Evolutionary conservation across 208 protist species (phyloP).

Genomic region (Leishmania aethiopica): DNA sequence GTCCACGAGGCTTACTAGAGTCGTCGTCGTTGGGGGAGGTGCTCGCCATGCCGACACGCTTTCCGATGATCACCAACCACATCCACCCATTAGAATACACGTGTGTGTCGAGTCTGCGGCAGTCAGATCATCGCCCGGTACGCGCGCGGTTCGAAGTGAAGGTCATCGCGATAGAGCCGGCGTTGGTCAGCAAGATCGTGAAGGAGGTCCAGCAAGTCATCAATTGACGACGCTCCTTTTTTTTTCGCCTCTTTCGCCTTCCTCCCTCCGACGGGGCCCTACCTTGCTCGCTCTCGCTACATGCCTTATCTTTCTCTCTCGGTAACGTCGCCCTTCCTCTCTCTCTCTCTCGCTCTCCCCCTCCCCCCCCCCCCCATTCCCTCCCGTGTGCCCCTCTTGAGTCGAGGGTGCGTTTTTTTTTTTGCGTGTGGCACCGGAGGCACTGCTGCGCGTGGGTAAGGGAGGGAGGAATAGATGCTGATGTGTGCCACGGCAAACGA

Average conservation of each 20-base stretch:
- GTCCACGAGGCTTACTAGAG: neutral
- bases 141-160: conserved; percentile 69
- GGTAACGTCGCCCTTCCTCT: neutral
- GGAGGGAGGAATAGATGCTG: neutral
- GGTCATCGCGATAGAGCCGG: conserved; percentile 45
- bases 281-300: neutral
- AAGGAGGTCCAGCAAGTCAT: conserved; percentile 12
- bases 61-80: conserved; percentile 60
- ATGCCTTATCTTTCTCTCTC: neutral
- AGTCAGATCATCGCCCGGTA: conserved; percentile 80
- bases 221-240: neutral
- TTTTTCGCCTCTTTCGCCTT: neutral
- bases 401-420: neutral
- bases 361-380: neutral
- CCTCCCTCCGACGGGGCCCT: neutral
- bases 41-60: conserved; percentile 12
- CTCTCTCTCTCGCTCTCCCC: neutral
- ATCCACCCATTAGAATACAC: conserved; percentile 53
- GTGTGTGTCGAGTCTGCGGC: conserved; percentile 40
- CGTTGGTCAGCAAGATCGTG: conserved; percentile 43
- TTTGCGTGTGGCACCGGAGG: neutral
- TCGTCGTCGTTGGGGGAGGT: neutral
- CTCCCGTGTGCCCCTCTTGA: neutral
- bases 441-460: neutral
- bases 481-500: neutral